phyloP scores from a whole-genome alignment of 345 rosid species.

The Citrus maxima region DNA sequence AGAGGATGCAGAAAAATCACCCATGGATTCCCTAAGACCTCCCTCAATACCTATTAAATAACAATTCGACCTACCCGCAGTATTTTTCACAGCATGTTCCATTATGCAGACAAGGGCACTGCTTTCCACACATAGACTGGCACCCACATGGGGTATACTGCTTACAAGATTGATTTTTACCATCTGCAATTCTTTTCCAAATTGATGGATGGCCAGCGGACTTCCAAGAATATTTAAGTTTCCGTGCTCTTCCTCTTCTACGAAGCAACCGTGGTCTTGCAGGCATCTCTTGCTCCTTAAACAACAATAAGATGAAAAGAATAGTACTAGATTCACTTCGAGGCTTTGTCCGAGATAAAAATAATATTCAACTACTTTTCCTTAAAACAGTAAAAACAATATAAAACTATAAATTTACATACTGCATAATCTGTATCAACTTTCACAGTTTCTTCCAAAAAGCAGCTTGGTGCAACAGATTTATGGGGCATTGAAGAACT shows the following conservation, averaged over 20 bases:
- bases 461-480: conserved; percentile 53
- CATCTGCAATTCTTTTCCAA: conserved; percentile 67
- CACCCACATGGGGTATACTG: conserved; percentile 94
- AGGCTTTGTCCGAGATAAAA: background rate
- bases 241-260: conserved; percentile 70
- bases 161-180: conserved; percentile 52
- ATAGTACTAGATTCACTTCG: background rate
- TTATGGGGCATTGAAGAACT: conserved; percentile 57
- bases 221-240: conserved; percentile 90
- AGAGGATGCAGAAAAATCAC: background rate
- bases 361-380: background rate
- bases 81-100: conserved; percentile 94
- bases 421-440: conserved; percentile 58
- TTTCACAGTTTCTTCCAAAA: conserved; percentile 60
- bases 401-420: conserved; percentile 20
- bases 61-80: conserved; percentile 70
- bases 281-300: conserved; percentile 74
- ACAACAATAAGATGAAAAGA: conserved; percentile 5
- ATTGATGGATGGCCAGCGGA: conserved; percentile 74
- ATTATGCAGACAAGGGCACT: conserved; percentile 64
- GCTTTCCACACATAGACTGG: conserved; percentile 73
- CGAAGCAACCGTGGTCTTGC: conserved; percentile 50
- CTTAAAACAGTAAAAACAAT: conserved; percentile 1
- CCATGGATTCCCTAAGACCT: background rate
- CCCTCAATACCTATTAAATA: conserved; percentile 4